phyloP scores from a whole-genome alignment of 1,139 yeast species.

The Meyerozyma athensensis region DNA sequence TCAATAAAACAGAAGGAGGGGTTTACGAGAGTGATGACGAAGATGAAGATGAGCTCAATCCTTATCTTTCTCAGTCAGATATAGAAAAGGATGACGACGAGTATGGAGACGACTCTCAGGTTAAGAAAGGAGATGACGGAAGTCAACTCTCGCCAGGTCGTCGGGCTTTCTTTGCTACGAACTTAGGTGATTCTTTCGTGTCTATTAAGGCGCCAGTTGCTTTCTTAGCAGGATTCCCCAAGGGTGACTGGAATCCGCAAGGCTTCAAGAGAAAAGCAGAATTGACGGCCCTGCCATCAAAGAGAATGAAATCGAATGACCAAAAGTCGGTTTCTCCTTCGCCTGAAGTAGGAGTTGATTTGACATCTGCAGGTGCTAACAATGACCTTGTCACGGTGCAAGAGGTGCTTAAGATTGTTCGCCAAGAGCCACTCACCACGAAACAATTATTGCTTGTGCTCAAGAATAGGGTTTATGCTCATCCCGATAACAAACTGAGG shows the following conservation, averaged over 20 bases:
- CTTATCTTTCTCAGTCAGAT: conserved; percentile 74
- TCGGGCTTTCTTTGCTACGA: conserved; percentile 42
- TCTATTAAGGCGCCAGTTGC: conserved; percentile 60
- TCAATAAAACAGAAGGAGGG: conserved; percentile 84
- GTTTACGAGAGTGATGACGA: conserved; percentile 90
- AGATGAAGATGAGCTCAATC: conserved; percentile 53
- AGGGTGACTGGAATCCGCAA: conserved; percentile 80
- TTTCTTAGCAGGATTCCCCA: conserved; percentile 63
- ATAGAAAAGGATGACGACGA: conserved; percentile 51
- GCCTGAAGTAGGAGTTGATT: conserved; percentile 16
- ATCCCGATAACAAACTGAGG: conserved; percentile 64
- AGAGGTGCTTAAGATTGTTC: conserved; percentile 67
- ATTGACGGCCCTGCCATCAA: conserved; percentile 25
- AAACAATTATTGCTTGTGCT: conserved; percentile 60
- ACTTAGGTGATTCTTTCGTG: conserved; percentile 61
- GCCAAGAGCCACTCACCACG: conserved; percentile 57
- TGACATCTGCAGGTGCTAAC: conserved; percentile 38
- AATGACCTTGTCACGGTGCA: conserved; percentile 55
- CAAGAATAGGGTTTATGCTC: conserved; percentile 60
- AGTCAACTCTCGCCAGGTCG: conserved; percentile 14
- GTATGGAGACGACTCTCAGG: conserved; percentile 29
- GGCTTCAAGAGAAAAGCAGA: conserved; percentile 40
- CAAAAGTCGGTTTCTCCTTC: conserved; percentile 15
- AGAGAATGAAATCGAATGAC: conserved; percentile 36
- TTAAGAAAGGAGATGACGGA: conserved; percentile 37